phyloP scores from a whole-genome alignment of 2,329 filamentous ascomycete species.

The Diaporthe destruens region DNA sequence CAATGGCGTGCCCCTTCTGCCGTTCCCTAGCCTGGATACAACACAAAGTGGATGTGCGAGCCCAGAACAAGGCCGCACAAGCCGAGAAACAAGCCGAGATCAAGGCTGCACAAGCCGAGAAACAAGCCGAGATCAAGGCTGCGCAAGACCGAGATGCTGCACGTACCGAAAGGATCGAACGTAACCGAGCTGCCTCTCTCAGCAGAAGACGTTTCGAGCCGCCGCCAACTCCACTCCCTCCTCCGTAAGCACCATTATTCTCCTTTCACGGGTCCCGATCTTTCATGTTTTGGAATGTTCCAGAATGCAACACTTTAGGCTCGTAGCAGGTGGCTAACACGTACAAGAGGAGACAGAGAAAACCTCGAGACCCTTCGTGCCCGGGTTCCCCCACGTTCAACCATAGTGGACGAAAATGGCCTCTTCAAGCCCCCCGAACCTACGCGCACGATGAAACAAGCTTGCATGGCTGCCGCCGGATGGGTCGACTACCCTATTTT shows the following conservation, averaged over 20 bases:
- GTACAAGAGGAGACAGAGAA: slow-evolving; percentile 8
- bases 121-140: slow-evolving; percentile 8
- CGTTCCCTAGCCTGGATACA: background rate
- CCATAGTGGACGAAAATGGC: background rate
- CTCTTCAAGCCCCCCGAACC: background rate
- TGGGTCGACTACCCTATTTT: background rate
- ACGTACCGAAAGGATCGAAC: slow-evolving; percentile 2
- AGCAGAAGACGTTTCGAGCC: background rate
- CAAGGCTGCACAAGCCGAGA: slow-evolving; percentile 8
- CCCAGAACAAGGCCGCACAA: slow-evolving; percentile 1
- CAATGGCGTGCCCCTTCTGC: slow-evolving; percentile 13
- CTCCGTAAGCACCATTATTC: slow-evolving; percentile 9
- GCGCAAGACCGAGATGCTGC: slow-evolving; percentile 16
- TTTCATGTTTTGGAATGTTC: slow-evolving; percentile 10
- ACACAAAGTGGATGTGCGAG: slow-evolving; percentile 1
- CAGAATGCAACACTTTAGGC: background rate
- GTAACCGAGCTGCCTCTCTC: background rate
- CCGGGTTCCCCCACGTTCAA: background rate
- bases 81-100: background rate
- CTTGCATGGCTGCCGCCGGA: background rate
- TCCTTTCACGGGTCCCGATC: slow-evolving; percentile 14
- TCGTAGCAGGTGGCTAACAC: slow-evolving; percentile 12
- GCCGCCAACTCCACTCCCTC: background rate
- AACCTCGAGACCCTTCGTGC: slow-evolving; percentile 10
- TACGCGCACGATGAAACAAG: background rate